phyloP scores from a whole-genome alignment of 2,329 filamentous ascomycete genomes.

The Phoma sp. region DNA sequence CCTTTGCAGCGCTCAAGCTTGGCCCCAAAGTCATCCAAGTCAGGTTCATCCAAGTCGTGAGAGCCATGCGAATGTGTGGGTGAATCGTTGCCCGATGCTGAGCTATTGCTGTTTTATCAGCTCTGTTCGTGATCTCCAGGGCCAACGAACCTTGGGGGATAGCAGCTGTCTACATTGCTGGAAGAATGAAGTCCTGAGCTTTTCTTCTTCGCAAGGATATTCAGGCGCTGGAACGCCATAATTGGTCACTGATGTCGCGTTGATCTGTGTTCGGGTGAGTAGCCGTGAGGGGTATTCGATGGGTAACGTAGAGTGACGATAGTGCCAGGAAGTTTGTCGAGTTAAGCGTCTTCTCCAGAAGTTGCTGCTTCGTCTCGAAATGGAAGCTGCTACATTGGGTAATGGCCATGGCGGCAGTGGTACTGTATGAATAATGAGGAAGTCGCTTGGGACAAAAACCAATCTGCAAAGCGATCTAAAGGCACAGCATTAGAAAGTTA shows the following conservation, averaged over 20 bases:
- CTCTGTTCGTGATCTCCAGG: background rate
- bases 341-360: no score
- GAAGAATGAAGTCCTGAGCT: conserved; percentile 36
- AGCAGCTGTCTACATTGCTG: conserved; percentile 10
- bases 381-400: no score
- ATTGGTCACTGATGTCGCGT: conserved; percentile 18
- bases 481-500: no score
- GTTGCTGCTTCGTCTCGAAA: no score
- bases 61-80: background rate
- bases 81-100: background rate
- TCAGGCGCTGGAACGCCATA: conserved; percentile 37
- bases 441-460: background rate
- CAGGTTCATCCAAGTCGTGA: background rate
- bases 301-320: background rate
- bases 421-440: background rate
- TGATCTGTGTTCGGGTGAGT: background rate
- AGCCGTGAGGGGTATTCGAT: background rate
- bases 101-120: background rate
- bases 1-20: conserved; percentile 13
- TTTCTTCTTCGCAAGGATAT: conserved; percentile 38
- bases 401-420: no score
- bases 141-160: conserved; percentile 4
- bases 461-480: no score
- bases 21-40: conserved; percentile 25
- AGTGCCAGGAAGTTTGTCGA: background rate